Evolutionary conservation across 768 basidiomycete genomes (phyloP).

Genomic region (Serpula lacrymans): DNA sequence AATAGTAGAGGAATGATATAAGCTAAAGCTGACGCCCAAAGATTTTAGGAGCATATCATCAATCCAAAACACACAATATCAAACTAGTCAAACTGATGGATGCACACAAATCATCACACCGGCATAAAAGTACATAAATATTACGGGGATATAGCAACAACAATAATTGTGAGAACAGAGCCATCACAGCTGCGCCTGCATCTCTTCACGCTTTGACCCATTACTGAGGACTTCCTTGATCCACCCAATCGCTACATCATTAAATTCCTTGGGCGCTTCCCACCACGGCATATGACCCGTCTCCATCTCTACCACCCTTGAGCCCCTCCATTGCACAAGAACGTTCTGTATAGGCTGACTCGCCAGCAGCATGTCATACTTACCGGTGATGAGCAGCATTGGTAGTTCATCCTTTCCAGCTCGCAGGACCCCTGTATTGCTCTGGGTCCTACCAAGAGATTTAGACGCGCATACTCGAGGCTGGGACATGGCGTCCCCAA

Average conservation of each 20-base stretch:
- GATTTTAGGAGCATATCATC: too few species aligned
- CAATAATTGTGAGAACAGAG: too few species aligned
- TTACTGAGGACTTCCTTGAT: too few species aligned
- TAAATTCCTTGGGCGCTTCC: slow-evolving; percentile 18
- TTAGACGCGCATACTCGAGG: slow-evolving; percentile 18
- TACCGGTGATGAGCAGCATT: slow-evolving; percentile 23
- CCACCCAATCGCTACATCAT: slow-evolving; percentile 21
- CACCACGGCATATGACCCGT: slow-evolving; percentile 31
- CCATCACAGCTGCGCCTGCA: too few species aligned
- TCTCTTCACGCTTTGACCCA: too few species aligned
- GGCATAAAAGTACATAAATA: too few species aligned
- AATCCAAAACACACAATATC: too few species aligned
- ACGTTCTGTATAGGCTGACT: slow-evolving; percentile 18
- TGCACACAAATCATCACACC: too few species aligned
- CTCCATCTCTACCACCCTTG: slow-evolving; percentile 20
- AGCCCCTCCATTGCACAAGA: slow-evolving; percentile 21
- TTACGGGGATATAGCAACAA: too few species aligned
- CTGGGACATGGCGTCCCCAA: slow-evolving; percentile 23
- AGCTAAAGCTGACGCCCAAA: too few species aligned
- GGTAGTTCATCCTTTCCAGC: slow-evolving; percentile 23
- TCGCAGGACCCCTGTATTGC: slow-evolving; percentile 17
- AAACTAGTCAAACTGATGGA: too few species aligned
- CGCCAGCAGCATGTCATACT: slow-evolving; percentile 22
- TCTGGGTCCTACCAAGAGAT: slow-evolving; percentile 23
- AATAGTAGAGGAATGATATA: too few species aligned